Conservation (phyloP, 2,329 filamentous ascomycete genomes). For the Penicillium sp. region DNA sequence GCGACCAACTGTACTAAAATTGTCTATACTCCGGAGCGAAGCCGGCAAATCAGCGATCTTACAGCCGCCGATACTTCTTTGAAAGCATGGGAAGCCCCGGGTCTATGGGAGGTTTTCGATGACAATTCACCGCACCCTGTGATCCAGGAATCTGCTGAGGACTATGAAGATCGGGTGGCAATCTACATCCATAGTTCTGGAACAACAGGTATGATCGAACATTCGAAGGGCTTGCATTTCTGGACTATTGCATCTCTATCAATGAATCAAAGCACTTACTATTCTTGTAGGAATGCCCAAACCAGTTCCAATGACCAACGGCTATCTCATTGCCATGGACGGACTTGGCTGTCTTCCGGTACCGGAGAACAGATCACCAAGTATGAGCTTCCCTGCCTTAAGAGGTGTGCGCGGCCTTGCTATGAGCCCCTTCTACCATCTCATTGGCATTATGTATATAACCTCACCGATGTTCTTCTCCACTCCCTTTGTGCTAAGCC, state of each 20-base stretch:
- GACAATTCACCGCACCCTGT: background rate
- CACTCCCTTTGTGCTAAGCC: slow-evolving; percentile 3
- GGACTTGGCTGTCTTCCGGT: background rate
- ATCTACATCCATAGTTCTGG: slow-evolving; percentile 17
- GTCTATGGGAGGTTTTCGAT: background rate
- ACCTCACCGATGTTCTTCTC: background rate
- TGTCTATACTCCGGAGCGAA: slow-evolving; percentile 14
- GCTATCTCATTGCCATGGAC: slow-evolving; percentile 10
- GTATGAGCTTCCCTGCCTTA: background rate
- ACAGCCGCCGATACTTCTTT: background rate
- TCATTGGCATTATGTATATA: slow-evolving; percentile 9
- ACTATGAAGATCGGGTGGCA: slow-evolving; percentile 8
- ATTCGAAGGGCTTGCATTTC: background rate
- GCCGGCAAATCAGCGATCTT: slow-evolving; percentile 18
- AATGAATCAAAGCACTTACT: background rate
- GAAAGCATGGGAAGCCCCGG: background rate
- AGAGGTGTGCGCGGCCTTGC: background rate
- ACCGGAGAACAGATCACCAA: background rate
- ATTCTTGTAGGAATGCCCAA: slow-evolving; percentile 12
- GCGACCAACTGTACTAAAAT: slow-evolving; percentile 9
- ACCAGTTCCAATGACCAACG: slow-evolving; percentile 20
- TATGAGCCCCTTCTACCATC: slow-evolving; percentile 14
- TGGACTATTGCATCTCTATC: background rate
- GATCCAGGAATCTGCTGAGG: background rate
- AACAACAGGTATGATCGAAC: slow-evolving; percentile 9